phyloP scores from a whole-genome alignment of 192 early-diverging fungal genomes.

The Spinellus fusiger region DNA sequence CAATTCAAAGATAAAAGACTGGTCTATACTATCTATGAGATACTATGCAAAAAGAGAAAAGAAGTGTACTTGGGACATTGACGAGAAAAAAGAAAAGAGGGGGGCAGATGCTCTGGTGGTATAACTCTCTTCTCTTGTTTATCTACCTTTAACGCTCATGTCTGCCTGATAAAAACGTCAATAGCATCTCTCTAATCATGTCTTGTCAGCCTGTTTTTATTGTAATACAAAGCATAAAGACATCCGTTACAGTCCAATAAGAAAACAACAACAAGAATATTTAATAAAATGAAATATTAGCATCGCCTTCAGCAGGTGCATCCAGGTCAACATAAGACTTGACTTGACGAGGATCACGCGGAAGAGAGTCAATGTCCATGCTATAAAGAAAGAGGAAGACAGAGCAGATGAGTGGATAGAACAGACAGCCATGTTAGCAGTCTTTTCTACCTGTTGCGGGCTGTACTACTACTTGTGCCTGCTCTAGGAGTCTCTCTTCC shows the following conservation, averaged over 20 bases:
- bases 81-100: too few species aligned
- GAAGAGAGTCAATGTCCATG: slow-evolving; percentile 26
- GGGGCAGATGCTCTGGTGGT: too few species aligned
- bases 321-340: slow-evolving; percentile 87
- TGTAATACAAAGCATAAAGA: too few species aligned
- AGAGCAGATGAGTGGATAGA: background rate
- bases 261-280: background rate
- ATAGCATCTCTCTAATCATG: too few species aligned
- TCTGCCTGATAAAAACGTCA: too few species aligned
- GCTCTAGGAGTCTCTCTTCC: background rate
- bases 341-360: slow-evolving; percentile 66
- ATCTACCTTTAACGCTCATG: too few species aligned
- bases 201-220: background rate
- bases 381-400: background rate
- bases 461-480: background rate
- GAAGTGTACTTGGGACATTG: too few species aligned
- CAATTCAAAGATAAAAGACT: too few species aligned
- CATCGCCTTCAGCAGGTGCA: slow-evolving; percentile 65
- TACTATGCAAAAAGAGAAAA: too few species aligned
- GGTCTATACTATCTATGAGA: too few species aligned
- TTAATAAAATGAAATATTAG: slow-evolving; percentile 27
- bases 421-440: background rate
- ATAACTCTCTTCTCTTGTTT: too few species aligned
- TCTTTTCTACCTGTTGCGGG: too few species aligned
- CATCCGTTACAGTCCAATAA: background rate